Base-by-base conservation (phyloP, 139 green algal species). In the Coelastrella sp. region DNA sequence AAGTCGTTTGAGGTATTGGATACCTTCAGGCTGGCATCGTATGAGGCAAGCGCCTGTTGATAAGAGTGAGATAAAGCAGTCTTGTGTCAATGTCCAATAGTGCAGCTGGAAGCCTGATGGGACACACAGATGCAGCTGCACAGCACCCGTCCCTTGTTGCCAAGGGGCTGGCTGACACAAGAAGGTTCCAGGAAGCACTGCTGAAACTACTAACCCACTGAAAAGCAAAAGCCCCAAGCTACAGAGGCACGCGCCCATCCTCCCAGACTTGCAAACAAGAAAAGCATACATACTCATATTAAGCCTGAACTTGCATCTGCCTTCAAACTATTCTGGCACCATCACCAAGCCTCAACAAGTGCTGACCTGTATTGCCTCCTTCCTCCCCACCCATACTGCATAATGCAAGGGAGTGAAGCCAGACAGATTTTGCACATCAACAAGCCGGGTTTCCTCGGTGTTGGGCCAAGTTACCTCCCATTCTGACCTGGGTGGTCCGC, bases 351-450 rank as follows among this genome's bases (percentile, higher is more conserved):
- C 35, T 49, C 35, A 49, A 49, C 3, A 49, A 49, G 35, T 57
- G 74, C 74, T 80, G 74, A 90, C 87, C 87, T 90, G 75, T 11
- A 90, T 86, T 5, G 76, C 76, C 12, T 87, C 79, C 76, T 84
- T 76, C 35, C 72, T 82, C 8, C 84, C 91, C 78, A 87, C 91
- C 87, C 87, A 93, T 70, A 93, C 91, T 8, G 91, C 91, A 63
- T 93, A 93, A 73, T 93, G 91, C 78, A 93, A 73, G 12, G 91
- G 84, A 7, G 87, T 93, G 84, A 92, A 93, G 7, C 91, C 87
- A 25, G 84, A 78, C 20, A 75, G 68, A 70, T 90, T 92, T 63
- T 78, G 66, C 14, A 93, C 78, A 89, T 93, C 91, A 17, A 92
- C 91, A 15, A 93, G 91, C n/a, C 91, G 80, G 10, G 35, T 85